phyloP scores from a whole-genome alignment of 163 green algal genomes.

The Picocystis sp. region DNA sequence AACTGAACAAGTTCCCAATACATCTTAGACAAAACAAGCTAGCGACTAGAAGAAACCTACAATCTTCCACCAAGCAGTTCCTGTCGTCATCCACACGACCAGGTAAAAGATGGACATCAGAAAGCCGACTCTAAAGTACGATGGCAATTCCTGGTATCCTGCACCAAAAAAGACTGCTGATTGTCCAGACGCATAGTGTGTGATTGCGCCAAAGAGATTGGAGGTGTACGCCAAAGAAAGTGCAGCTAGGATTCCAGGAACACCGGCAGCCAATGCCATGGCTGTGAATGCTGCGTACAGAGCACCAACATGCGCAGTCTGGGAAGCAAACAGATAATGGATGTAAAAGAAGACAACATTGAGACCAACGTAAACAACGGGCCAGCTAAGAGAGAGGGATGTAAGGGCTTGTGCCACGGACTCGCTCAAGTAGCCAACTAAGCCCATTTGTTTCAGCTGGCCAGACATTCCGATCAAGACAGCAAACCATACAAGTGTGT shows the following conservation, averaged over 20 bases:
- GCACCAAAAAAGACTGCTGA: conserved; percentile 81
- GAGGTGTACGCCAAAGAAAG: conserved; percentile 70
- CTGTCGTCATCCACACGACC: no score
- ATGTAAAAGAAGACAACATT: conserved; percentile 36
- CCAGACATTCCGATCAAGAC: conserved; percentile 82
- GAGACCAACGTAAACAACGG: conserved; percentile 10
- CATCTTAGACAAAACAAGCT: no score
- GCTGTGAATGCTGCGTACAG: conserved; percentile 81
- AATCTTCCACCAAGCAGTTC: no score
- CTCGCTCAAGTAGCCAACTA: conserved; percentile 57
- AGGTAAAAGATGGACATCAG: no score
- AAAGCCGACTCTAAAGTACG: not conserved
- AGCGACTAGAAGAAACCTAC: no score
- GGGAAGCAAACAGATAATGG: conserved; percentile 89
- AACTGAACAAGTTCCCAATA: no score
- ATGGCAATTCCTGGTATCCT: conserved; percentile 14
- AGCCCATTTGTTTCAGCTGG: conserved; percentile 70
- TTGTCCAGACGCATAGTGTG: conserved; percentile 80
- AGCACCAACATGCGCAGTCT: conserved; percentile 86
- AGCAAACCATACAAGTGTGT: conserved; percentile 90
- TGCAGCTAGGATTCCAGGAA: conserved; percentile 62
- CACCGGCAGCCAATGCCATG: conserved; percentile 42
- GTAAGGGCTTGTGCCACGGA: conserved; percentile 8
- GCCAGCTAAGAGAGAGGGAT: conserved; percentile 8
- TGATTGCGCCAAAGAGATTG: conserved; percentile 92